A percentile compares a stretch with the other conserved stretches of the same genome.
phyloP scores from a whole-genome alignment of 192 early-diverging fungal genomes.

The Thamnidium elegans region DNA sequence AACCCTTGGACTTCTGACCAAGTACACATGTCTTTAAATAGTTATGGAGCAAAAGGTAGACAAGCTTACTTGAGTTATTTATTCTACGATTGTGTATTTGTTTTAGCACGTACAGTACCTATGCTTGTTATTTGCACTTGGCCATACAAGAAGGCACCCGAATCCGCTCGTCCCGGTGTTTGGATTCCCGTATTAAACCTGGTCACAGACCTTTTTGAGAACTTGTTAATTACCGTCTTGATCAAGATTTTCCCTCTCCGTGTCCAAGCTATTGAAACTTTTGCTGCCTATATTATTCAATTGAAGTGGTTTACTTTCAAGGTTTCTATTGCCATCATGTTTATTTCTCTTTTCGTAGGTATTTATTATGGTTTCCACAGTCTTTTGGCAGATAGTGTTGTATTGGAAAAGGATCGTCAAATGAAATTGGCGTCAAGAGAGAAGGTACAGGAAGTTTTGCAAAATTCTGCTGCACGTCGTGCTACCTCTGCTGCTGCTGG shows the following conservation, averaged over 20 bases:
- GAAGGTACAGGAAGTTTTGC: constrained; percentile 16
- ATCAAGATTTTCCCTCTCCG: constrained; percentile 20
- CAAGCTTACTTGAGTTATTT: constrained; percentile 17
- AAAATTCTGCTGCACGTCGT: not conserved
- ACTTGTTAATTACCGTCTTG: constrained; percentile 8
- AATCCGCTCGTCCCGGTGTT: constrained; percentile 16
- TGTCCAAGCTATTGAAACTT: not conserved
- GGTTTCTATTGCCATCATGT: constrained; percentile 7
- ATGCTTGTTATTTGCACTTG: constrained; percentile 21
- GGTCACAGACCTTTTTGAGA: constrained; percentile 23
- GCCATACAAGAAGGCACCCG: constrained; percentile 17
- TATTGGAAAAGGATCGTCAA: constrained; percentile 33
- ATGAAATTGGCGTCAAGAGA: constrained; percentile 6
- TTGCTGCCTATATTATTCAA: constrained; percentile 15
- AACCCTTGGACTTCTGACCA: constrained; percentile 16
- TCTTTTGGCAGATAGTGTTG: constrained; percentile 32
- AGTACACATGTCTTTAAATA: constrained; percentile 14
- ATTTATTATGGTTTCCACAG: constrained; percentile 32
- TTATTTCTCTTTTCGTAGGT: constrained; percentile 18
- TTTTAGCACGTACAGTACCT: constrained; percentile 23
- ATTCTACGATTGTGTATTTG: constrained; percentile 26
- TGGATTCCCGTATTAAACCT: constrained; percentile 19
- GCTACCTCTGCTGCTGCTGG: not conserved
- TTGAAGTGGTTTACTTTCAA: constrained; percentile 21
- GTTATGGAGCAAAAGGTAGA: constrained; percentile 25